Conservation (phyloP, 352 stramenopile genomes). For the Aphanomyces invadans region DNA sequence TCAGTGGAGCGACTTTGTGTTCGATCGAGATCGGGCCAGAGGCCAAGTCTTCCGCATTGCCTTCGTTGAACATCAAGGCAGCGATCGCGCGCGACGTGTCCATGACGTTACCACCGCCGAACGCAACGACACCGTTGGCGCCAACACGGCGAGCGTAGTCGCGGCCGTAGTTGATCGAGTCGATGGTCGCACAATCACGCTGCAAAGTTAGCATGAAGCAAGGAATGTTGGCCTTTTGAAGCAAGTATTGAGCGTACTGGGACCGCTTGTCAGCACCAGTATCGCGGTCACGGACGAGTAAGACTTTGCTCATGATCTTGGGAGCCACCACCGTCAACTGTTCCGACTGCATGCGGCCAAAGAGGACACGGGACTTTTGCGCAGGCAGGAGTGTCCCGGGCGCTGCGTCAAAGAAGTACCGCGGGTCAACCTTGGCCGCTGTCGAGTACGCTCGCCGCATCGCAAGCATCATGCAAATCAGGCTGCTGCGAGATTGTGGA, state of each 20-base stretch:
- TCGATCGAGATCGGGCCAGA: constrained; percentile 5
- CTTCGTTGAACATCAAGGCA: constrained; percentile 42
- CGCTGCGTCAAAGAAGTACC: constrained; percentile 18
- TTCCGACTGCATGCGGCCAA: constrained; percentile 20
- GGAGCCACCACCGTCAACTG: constrained; percentile 12
- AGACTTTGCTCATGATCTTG: constrained; percentile 47
- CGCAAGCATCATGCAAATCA: neutral
- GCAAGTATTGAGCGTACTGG: constrained; percentile 61
- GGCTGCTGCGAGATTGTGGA: neutral
- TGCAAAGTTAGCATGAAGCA: constrained; percentile 70
- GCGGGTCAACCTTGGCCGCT: constrained; percentile 2
- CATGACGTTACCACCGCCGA: constrained; percentile 55
- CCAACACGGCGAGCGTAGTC: constrained; percentile 51
- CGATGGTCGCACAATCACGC: constrained; percentile 53
- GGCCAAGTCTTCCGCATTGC: constrained; percentile 31
- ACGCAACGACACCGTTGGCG: constrained; percentile 57
- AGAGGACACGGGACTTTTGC: constrained; percentile 21
- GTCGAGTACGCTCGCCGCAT: constrained; percentile 7
- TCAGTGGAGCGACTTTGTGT: constrained; percentile 31
- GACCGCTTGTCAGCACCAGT: constrained; percentile 41
- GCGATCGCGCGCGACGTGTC: constrained; percentile 54
- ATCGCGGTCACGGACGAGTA: constrained; percentile 62
- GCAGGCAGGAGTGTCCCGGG: constrained; percentile 2
- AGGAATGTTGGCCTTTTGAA: constrained; percentile 56
- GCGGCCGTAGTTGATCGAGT: constrained; percentile 44